Base-by-base conservation (phyloP, 129 eudicot species). In the Flaveria robusta region DNA sequence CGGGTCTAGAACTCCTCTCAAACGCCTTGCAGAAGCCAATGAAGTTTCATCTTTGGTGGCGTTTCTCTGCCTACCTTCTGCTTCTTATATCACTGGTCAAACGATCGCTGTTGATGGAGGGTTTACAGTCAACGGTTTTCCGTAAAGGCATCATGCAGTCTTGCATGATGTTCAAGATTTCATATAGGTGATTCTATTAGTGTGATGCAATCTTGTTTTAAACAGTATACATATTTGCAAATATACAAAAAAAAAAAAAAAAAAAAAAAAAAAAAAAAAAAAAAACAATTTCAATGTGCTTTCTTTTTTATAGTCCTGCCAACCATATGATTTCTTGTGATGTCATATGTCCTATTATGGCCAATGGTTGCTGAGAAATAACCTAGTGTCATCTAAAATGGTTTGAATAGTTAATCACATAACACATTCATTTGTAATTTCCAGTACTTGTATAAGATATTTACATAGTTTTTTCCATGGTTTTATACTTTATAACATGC, bases 1-100 rank as follows among this genome's bases (percentile, higher is more conserved):
- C 50, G 60, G 74, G 42, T 83, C 91, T 5, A 82, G 96, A 82
- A 92, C 98, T 13, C 98, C 98, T 59, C 71, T 92, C 24, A 54
- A 84, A 18, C 92, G 98, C 6, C 82, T 76, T 39, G 98, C 88
- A 54, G 98, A 92, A 83, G 74, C 94, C 24, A 58, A 81, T 46
- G 98, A 92, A 52, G 98, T 92, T 8, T 89, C 98, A 1, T 88
- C 96, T 22, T 56, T 88, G 82, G 96, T 88, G 41, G 92, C 90
- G 23, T 92, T 86, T 71, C 98, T 92, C 45, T 89, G 98, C 66
- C 79, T 92, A 10, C 98, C 98, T 45, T 90, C 88, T 66, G 85
- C 98, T 75, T 88, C 98, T 23, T 92, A 92, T 77, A 83, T 90
- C 42, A 92, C 96, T 42, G 96, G 96, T 6, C 94, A 92, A 84